phyloP scores from a whole-genome alignment of 495 filamentous ascomycete species.

The Corynascus novoguineensis region DNA sequence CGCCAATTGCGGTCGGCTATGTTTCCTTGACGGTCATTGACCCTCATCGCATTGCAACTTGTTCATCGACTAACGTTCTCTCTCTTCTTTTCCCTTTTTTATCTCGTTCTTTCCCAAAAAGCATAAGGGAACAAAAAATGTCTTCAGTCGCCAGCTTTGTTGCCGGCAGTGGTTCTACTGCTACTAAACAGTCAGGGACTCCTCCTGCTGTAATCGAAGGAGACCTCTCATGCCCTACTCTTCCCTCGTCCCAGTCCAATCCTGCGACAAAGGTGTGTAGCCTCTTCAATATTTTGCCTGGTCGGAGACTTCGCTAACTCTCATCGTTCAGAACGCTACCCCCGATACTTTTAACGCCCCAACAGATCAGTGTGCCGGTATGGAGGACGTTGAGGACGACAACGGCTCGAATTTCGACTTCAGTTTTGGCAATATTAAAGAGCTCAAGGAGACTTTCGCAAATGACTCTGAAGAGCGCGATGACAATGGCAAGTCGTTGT shows the following conservation, averaged over 20 bases:
- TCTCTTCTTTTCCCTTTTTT: too few species aligned
- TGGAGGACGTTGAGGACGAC: neutral
- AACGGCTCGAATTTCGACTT: slow-evolving; percentile 7
- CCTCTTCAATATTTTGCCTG: neutral
- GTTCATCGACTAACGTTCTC: neutral
- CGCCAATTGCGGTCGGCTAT: neutral
- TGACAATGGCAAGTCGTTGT: neutral
- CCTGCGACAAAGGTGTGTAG: neutral
- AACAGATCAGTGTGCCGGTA: neutral
- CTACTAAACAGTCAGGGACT: slow-evolving; percentile 10
- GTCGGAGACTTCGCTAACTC: neutral
- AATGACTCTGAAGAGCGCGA: neutral
- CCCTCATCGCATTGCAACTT: slow-evolving; percentile 8
- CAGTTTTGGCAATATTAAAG: neutral
- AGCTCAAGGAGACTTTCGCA: neutral
- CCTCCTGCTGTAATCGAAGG: neutral
- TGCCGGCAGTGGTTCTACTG: neutral
- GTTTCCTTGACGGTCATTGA: neutral
- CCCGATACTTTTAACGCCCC: neutral
- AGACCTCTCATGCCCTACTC: neutral
- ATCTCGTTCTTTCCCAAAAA: too few species aligned
- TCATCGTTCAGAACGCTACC: neutral
- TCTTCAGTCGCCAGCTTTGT: slow-evolving; percentile 1
- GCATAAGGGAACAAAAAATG: slow-evolving; percentile 8
- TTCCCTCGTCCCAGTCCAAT: neutral